Evolutionary conservation across 139 green algal genomes (phyloP).

Genomic region (Tetraselmis striata): DNA sequence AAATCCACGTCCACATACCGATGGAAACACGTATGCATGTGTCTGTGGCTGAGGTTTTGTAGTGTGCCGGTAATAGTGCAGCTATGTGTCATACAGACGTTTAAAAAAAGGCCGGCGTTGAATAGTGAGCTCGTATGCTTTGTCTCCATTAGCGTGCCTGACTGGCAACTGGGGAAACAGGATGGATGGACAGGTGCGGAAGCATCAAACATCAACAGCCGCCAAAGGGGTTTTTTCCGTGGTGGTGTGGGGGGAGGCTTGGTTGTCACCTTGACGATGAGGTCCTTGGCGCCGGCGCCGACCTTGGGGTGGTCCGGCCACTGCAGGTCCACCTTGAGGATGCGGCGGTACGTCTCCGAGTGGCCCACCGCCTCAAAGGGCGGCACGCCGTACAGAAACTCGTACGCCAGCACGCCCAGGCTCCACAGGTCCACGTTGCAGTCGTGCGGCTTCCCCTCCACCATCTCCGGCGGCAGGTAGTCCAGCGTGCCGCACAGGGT

Average conservation of each 20-base stretch:
- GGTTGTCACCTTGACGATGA: constrained; percentile 20
- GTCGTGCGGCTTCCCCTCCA: constrained; percentile 60
- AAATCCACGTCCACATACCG: too few relatives aligned
- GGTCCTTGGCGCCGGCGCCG: constrained; percentile 5
- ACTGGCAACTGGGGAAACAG: too few relatives aligned
- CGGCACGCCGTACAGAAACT: constrained; percentile 25
- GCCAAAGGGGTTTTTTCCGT: background rate
- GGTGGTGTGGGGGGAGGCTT: too few relatives aligned
- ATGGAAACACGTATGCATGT: too few relatives aligned
- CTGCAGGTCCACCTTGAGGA: constrained; percentile 22
- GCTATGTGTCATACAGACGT: too few relatives aligned
- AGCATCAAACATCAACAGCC: too few relatives aligned
- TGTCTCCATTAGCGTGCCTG: too few relatives aligned
- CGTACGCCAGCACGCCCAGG: constrained; percentile 28
- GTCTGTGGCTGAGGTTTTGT: too few relatives aligned
- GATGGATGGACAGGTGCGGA: too few relatives aligned
- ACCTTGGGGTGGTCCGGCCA: constrained; percentile 17
- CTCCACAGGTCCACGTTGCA: constrained; percentile 22
- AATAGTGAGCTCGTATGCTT: too few relatives aligned
- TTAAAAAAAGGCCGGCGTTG: too few relatives aligned
- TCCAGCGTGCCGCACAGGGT: constrained; percentile 98
- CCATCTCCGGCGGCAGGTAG: constrained; percentile 98
- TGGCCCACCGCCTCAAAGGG: constrained; percentile 15
- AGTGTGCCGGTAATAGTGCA: too few relatives aligned
- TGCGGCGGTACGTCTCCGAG: constrained; percentile 20